These are phyloP conservation scores for Onygenales sp. DNA, from an alignment of 2,329 filamentous ascomycete species.

Conservation along the genomic window DNA sequence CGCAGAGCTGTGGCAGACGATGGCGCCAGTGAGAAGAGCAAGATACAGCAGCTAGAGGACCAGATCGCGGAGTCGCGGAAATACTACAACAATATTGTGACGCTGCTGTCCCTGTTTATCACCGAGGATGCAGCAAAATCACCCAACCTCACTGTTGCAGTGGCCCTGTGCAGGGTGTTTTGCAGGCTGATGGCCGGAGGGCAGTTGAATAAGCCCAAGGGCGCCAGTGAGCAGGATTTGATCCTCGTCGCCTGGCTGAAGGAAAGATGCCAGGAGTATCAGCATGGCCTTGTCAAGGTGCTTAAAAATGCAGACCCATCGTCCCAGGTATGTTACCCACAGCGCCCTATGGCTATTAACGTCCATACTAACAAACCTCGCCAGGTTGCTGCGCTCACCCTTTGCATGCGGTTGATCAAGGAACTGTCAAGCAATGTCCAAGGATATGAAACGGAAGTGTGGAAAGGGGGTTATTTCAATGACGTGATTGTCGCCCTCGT, in stretches of 20 bases:
- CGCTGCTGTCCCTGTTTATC: constrained; percentile 54
- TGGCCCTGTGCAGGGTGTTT: constrained; percentile 80
- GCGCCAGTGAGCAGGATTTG: constrained; percentile 60
- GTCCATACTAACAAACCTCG: background rate
- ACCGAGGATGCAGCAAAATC: constrained; percentile 43
- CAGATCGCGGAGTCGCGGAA: constrained; percentile 78
- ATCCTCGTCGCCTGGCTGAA: constrained; percentile 72
- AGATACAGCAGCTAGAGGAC: constrained; percentile 66
- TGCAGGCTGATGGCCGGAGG: constrained; percentile 69
- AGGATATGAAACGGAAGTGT: constrained; percentile 49
- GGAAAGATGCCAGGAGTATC: constrained; percentile 63
- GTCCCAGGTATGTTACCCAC: constrained; percentile 30
- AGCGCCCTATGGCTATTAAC: constrained; percentile 8
- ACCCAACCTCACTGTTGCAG: constrained; percentile 57
- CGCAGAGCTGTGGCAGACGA: constrained; percentile 39
- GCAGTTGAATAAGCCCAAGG: constrained; percentile 55
- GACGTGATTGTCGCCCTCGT: constrained; percentile 57
- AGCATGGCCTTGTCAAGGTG: constrained; percentile 50
- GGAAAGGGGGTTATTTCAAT: constrained; percentile 58
- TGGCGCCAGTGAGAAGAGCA: constrained; percentile 37
- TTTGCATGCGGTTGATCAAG: constrained; percentile 78
- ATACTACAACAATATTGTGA: constrained; percentile 83
- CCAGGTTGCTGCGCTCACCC: constrained; percentile 59
- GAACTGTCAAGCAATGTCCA: constrained; percentile 56
- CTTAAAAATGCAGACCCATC: constrained; percentile 52